Conservation (phyloP, 805 yeast species). For the Deakozyma indianensis region DNA sequence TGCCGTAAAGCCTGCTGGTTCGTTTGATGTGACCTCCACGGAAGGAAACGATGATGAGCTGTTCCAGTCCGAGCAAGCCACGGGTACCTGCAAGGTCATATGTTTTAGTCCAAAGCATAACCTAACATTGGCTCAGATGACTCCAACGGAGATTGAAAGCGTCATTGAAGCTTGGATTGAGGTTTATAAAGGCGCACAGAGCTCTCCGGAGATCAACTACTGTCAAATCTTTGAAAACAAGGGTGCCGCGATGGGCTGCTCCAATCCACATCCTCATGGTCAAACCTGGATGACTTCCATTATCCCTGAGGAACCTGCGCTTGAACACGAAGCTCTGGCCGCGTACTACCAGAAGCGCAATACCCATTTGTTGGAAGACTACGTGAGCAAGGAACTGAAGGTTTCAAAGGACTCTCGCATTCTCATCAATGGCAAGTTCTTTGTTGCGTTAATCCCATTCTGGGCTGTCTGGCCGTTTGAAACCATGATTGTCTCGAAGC, state of each 20-base stretch:
- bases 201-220: slow-evolving; percentile 32
- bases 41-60: slow-evolving; percentile 21
- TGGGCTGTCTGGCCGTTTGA: slow-evolving; percentile 83
- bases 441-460: slow-evolving; percentile 57
- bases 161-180: slow-evolving; percentile 52
- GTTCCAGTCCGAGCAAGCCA: slow-evolving; percentile 41
- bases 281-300: slow-evolving; percentile 64
- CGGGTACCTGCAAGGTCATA: slow-evolving; percentile 56
- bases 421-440: slow-evolving; percentile 45
- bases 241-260: slow-evolving; percentile 72
- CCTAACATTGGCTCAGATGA: slow-evolving; percentile 51
- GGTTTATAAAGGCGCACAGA: slow-evolving; percentile 30
- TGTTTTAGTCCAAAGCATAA: slow-evolving; percentile 62
- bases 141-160: slow-evolving; percentile 24
- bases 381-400: slow-evolving; percentile 38
- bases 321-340: slow-evolving; percentile 38
- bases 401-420: slow-evolving; percentile 25
- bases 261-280: slow-evolving; percentile 73
- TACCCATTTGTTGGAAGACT: slow-evolving; percentile 45
- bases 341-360: slow-evolving; percentile 30
- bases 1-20: slow-evolving; percentile 35
- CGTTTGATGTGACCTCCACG: slow-evolving; percentile 9
- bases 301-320: slow-evolving; percentile 51
- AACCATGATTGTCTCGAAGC: slow-evolving; percentile 45
- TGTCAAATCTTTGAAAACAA: slow-evolving; percentile 66